Percentiles rank a stretch among this genome's conserved stretches.
These are phyloP conservation scores for Trypanosoma cruzi DNA, from an alignment of 208 protist genomes.

Conservation along the genomic window DNA sequence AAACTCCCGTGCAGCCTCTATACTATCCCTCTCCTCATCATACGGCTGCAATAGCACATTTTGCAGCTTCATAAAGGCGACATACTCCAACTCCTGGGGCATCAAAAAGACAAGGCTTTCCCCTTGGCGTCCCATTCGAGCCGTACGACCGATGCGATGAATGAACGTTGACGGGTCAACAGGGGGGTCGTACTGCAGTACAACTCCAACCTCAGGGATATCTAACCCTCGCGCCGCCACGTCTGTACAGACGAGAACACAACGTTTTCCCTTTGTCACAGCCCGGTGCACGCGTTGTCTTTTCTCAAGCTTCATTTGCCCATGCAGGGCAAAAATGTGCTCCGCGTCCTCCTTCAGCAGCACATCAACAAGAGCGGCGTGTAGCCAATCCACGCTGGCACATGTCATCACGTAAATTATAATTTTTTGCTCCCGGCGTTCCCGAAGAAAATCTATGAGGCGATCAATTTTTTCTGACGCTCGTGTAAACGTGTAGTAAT, in stretches of 20 bases:
- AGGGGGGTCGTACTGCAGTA: conserved; percentile 98
- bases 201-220: conserved; percentile 94
- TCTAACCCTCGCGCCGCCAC: conserved; percentile 96
- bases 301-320: conserved; percentile 91
- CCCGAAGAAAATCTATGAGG: conserved; percentile 73
- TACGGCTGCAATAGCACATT: conserved; percentile 85
- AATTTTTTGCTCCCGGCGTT: conserved; percentile 77
- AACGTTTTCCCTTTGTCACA: conserved; percentile 53
- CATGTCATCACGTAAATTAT: conserved; percentile 95
- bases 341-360: conserved; percentile 60
- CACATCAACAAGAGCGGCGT: conserved; percentile 67
- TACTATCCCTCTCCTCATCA: conserved; percentile 68
- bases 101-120: conserved; percentile 93
- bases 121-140: conserved; percentile 94
- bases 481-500: conserved; percentile 82
- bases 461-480: conserved; percentile 90
- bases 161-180: conserved; percentile 95
- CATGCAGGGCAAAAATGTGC: conserved; percentile 89
- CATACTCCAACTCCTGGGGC: conserved; percentile 93
- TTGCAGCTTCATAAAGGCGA: conserved; percentile 91
- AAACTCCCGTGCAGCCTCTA: conserved; percentile 53
- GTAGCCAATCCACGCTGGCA: conserved; percentile 91
- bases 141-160: conserved; percentile 97
- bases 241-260: conserved; percentile 97
- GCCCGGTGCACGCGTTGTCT: conserved; percentile 81